Percentiles rank a stretch among this genome's conserved stretches.
Evolutionary conservation across 495 filamentous ascomycete genomes (phyloP).

Genomic region (Baudoinia panamericana): DNA sequence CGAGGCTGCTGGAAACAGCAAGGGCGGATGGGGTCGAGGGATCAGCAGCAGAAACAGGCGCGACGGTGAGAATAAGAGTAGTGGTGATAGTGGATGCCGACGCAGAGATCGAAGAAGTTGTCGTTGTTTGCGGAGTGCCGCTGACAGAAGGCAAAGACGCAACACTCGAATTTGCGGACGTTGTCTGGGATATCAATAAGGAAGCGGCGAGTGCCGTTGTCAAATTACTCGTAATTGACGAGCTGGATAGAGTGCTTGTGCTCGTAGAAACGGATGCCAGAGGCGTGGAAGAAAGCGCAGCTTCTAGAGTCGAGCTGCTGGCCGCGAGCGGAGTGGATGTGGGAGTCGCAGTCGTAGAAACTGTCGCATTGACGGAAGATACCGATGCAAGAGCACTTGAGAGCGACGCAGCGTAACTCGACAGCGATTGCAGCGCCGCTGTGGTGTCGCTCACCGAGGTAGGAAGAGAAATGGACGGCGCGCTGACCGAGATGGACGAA

Average conservation of each 20-base stretch:
- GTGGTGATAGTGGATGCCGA: neutral
- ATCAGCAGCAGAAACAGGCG: neutral
- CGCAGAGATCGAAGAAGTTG: neutral
- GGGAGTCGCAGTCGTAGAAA: neutral
- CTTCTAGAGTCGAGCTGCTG: no score
- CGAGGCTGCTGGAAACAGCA: neutral
- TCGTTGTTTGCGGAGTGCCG: no score
- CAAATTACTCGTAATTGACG: no score
- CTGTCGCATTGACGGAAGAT: slow-evolving; percentile 3
- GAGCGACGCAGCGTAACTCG: neutral
- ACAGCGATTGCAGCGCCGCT: slow-evolving; percentile 1
- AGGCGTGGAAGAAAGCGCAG: no score
- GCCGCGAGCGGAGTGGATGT: neutral
- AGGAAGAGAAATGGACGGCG: no score
- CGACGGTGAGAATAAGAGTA: neutral
- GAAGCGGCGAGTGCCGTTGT: no score
- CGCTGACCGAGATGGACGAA: no score
- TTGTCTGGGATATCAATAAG: no score
- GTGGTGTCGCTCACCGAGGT: neutral
- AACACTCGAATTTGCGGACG: no score
- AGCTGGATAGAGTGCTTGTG: no score
- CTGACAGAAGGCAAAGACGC: no score
- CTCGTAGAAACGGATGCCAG: no score
- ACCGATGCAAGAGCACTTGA: neutral
- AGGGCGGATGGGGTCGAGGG: slow-evolving; percentile 1